Evolutionary conservation across 164 flowering plant genomes (phyloP).

Genomic region (Vitis amurensis): DNA sequence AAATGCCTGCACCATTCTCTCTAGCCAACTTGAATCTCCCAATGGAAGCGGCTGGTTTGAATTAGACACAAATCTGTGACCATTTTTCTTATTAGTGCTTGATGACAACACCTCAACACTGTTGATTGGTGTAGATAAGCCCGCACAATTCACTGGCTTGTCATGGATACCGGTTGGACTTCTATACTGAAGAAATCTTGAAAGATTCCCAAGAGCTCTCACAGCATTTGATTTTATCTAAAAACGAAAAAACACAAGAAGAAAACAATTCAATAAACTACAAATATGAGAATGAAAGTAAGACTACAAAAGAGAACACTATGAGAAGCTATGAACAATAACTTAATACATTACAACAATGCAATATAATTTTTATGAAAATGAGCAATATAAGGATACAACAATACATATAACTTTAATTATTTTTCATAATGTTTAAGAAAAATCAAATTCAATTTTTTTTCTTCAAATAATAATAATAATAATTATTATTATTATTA

Average conservation of each 20-base stretch:
- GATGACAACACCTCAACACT: constrained; percentile 17
- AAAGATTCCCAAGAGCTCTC: constrained; percentile 92
- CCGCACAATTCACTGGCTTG: constrained; percentile 15
- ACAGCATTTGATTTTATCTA: constrained; percentile 97
- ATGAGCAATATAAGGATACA: too few species aligned
- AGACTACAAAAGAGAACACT: neutral
- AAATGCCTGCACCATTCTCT: constrained; percentile 80
- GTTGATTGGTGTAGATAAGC: constrained; percentile 14
- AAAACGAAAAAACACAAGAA: neutral
- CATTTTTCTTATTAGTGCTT: constrained; percentile 6
- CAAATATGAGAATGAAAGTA: neutral
- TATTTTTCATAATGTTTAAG: too few species aligned
- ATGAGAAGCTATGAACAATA: too few species aligned
- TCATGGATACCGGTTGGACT: constrained; percentile 17
- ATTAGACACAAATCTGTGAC: neutral
- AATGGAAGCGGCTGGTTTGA: constrained; percentile 14
- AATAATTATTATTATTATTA: too few species aligned
- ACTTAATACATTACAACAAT: too few species aligned
- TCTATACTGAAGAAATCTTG: constrained; percentile 55
- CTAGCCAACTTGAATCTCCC: constrained; percentile 43
- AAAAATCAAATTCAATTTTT: too few species aligned
- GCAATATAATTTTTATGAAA: too few species aligned
- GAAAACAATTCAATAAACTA: neutral
- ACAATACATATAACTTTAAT: too few species aligned
- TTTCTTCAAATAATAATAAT: too few species aligned